Evolutionary conservation across 2,329 filamentous ascomycete genomes (phyloP), one percentile per base, ranked within the genome.

Genomic region (Madurella mycetomatis): DNA sequence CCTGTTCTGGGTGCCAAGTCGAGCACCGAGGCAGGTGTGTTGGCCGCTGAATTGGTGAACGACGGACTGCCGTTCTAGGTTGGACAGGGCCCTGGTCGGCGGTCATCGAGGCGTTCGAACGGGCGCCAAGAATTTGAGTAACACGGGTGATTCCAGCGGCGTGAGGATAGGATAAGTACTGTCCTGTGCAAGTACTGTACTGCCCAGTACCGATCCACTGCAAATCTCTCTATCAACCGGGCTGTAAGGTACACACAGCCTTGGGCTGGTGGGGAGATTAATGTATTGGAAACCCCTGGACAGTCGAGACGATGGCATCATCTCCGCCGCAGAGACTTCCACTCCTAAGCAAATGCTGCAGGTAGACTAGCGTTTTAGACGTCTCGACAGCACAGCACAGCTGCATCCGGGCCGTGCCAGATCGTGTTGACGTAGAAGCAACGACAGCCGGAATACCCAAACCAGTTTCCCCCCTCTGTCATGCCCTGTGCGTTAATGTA

Each of bases 391-490:
- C 25, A 25, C 25, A 25, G 25, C 25, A 25, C 25, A 25, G 25
- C 25, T 25, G 25, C 25, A 25, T 25, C 25, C 25, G 25, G 25
- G 25, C 25, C 25, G 25, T 25, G 25, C 25, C 25, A 25, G 25
- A 25, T 39, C 4, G 19, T 49, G 42, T 41, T 49, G 32, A 32
- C 44, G 30, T n/a, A 18, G 25, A 4, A 16, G 12, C 31, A 45
- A 42, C 4, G 17, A 16, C 11, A 1, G 4, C 19, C 54, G 54
- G 51, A 17, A 49, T 56, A 51, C 57, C 54, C 47, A 47, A 59
- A 55, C 25, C 34, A 47, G 54, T n/a, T 42, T 49, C 41, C 46
- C 57, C 49, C 18, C 3, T 16, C 40, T n/a, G 32, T n/a, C 40
- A 19, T 42, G 13, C 9, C 17, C 16, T 15, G 7, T 45, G 9